Conservation (phyloP, 129 eudicot genomes). For the Smallanthus sonchifolius region DNA sequence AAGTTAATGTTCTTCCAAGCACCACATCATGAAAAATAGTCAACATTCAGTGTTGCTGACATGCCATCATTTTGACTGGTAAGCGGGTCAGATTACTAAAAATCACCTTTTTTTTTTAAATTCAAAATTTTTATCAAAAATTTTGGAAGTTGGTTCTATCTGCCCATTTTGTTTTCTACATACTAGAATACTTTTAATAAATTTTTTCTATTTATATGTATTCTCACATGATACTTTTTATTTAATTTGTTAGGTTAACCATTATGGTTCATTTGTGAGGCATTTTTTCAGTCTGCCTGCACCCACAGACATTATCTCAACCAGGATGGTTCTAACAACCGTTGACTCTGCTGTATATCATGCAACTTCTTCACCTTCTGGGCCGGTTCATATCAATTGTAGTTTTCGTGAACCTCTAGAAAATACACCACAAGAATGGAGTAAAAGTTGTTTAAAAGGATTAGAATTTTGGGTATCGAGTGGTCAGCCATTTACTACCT, state of each 20-base stretch:
- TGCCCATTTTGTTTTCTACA: background rate
- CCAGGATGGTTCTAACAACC: constrained; percentile 81
- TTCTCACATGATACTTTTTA: background rate
- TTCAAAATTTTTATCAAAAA: background rate
- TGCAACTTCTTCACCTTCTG: constrained; percentile 70
- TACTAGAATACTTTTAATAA: background rate
- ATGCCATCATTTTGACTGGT: background rate
- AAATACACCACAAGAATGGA: constrained; percentile 56
- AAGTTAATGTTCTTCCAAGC: background rate
- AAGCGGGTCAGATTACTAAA: background rate
- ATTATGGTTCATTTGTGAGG: constrained; percentile 66
- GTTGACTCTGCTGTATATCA: constrained; percentile 72
- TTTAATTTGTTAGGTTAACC: constrained; percentile 53
- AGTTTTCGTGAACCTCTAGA: constrained; percentile 86
- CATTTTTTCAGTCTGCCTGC: constrained; percentile 76
- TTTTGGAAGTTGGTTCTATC: background rate
- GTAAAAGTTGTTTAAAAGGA: constrained; percentile 56
- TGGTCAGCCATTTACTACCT: constrained; percentile 62
- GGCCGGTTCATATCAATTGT: constrained; percentile 94
- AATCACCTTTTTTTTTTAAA: background rate
- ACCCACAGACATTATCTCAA: constrained; percentile 72
- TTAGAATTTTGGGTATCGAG: constrained; percentile 69
- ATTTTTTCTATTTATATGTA: background rate
- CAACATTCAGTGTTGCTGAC: background rate
- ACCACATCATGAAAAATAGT: background rate